phyloP scores from a whole-genome alignment of 1,284 basidiomycete genomes.

The Leccinum insigne region DNA sequence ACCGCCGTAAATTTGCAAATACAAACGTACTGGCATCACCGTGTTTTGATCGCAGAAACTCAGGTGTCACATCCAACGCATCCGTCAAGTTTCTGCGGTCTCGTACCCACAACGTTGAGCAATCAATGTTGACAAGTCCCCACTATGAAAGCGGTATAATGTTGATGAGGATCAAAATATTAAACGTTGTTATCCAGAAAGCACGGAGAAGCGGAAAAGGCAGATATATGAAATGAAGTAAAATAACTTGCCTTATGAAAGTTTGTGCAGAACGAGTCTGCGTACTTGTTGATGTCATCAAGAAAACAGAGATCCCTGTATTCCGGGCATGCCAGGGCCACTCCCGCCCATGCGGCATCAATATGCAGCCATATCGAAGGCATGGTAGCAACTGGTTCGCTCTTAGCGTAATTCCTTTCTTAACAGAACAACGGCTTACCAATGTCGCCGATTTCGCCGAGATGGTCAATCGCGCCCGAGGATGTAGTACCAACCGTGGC shows the following conservation, averaged over 20 bases:
- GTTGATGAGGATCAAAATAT: not conserved
- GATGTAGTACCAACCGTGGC: conserved; percentile 92
- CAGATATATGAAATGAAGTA: not conserved
- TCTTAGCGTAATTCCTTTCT: not conserved
- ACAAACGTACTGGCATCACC: conserved; percentile 60
- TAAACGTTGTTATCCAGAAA: not conserved
- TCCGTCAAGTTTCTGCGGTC: conserved; percentile 75
- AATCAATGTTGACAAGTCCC: conserved; percentile 92
- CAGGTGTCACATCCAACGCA: conserved; percentile 88
- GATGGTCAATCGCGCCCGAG: conserved; percentile 84
- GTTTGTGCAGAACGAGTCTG: conserved; percentile 87
- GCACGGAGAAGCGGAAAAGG: not conserved
- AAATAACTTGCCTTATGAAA: conserved; percentile 75
- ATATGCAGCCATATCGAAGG: conserved; percentile 87
- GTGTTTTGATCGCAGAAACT: conserved; percentile 76
- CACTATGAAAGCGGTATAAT: conserved; percentile 45
- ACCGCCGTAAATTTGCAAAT: not conserved
- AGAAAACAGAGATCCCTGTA: conserved; percentile 64
- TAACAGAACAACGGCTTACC: conserved; percentile 39
- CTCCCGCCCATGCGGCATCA: conserved; percentile 93
- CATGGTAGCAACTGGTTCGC: conserved; percentile 41
- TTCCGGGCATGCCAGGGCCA: conserved; percentile 80
- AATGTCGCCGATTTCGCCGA: conserved; percentile 75
- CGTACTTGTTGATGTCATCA: conserved; percentile 74
- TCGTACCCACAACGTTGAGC: conserved; percentile 77